Conservation (phyloP, 176 grass and related monocot genomes). For the Stipa capillata region DNA sequence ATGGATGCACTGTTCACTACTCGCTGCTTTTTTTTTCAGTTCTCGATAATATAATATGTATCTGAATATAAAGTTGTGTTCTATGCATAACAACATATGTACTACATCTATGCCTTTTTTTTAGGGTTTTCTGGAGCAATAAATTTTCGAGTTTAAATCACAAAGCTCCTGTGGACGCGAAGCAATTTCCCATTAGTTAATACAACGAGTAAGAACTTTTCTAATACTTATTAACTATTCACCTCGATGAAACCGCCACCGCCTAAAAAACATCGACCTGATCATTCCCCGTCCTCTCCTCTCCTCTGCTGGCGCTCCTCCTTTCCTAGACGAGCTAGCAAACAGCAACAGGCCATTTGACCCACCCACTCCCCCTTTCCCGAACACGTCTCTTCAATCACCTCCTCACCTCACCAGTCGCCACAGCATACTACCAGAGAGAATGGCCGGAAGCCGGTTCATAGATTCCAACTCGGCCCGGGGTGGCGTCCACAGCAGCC, state of each 20-base stretch:
- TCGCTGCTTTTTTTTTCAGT: too few relatives aligned
- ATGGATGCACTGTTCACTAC: too few relatives aligned
- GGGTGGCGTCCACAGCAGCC: background rate
- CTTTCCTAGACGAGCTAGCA: conserved; percentile 27
- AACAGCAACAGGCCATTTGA: background rate
- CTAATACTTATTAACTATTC: background rate
- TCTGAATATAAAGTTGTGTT: too few relatives aligned
- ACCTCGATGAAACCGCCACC: background rate
- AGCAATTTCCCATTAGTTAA: background rate
- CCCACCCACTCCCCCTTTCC: background rate
- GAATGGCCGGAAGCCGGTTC: background rate
- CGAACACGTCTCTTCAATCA: background rate
- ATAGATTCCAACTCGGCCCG: background rate
- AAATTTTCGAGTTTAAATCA: too few relatives aligned
- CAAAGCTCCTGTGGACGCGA: background rate
- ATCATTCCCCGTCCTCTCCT: background rate
- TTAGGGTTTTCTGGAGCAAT: too few relatives aligned
- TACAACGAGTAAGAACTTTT: background rate
- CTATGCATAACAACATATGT: too few relatives aligned
- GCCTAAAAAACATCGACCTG: background rate
- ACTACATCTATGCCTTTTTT: too few relatives aligned
- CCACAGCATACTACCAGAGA: background rate
- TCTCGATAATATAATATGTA: too few relatives aligned
- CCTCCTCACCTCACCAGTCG: background rate
- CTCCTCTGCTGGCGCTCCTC: background rate